Evolutionary conservation across 306 rosid species (phyloP), one percentile per base, ranked within the genome.

Genomic region (Dryas octopetala): DNA sequence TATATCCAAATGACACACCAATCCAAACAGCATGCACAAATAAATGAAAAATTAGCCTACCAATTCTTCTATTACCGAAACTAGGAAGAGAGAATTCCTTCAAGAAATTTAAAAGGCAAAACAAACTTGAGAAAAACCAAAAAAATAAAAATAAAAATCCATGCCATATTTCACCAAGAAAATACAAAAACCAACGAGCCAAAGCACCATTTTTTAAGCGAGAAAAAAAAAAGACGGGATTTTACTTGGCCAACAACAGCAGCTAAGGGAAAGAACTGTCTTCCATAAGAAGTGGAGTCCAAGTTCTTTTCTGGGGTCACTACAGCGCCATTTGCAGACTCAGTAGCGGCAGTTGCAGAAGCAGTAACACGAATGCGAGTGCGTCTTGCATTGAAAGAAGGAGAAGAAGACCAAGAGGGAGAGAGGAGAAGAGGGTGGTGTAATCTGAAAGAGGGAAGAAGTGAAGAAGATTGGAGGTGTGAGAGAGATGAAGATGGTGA

Each of bases 161-260:
- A 63, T 46, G 44, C 47, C 2, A 11, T 1, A 67, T 32, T 45
- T 40, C 40, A 38, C 4, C 32, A 13, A 12, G 60, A 15, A 71
- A 74, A 46, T 1, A 16, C 62, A 58, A 62, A 32, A 67, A 66
- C 9, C 7, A 50, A 51, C 3, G 32, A 48, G 57, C 12, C 28
- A 77, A 70, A 6, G 62, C 5, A 48, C 7, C 62, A 45, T 26
- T 32, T 57, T 44, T 8, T n/a, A 9, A 52, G 62, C 61, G 48
- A 77, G 14, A 73, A 47, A 73, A 58, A 44, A 73, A 43, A 70
- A 64, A 48, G 12, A 55, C 10, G 68, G 38, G 49, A n/a, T 2
- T 13, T 4, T 86, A 94, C 98, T 76, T 91, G 98, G 81, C 97
- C 98, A 19, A 95, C 89, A 76, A 95, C 98, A 47, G 98, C 98